These are phyloP conservation scores for Kodamaea sp. DNA, from an alignment of 1,139 yeast species.

Conservation along the genomic window DNA sequence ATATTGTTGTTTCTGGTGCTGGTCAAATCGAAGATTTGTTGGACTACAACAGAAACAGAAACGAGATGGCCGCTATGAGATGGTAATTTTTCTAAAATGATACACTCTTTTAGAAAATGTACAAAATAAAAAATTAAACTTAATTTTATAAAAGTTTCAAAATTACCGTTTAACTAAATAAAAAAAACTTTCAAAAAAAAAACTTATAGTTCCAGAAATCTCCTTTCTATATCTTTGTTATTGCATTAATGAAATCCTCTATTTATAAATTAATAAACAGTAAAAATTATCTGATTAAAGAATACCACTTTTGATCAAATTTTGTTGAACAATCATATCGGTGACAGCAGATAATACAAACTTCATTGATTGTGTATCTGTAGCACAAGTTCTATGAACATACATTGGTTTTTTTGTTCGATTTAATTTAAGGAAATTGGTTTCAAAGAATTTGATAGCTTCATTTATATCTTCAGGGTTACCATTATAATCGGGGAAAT, in stretches of 20 bases:
- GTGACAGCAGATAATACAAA: conserved; percentile 91
- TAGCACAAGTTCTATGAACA: conserved; percentile 92
- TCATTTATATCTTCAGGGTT: conserved; percentile 59
- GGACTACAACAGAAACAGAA: conserved; percentile 82
- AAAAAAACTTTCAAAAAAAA: background rate
- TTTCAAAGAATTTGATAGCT: conserved; percentile 65
- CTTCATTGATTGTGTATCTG: conserved; percentile 83
- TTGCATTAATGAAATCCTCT: too few species aligned
- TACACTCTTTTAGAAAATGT: background rate
- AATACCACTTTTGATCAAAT: conserved; percentile 78
- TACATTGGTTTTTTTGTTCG: conserved; percentile 72
- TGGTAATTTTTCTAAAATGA: conserved; percentile 29
- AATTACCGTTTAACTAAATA: background rate
- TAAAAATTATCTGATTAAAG: conserved; percentile 31
- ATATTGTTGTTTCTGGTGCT: conserved; percentile 74
- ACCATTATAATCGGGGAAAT: conserved; percentile 73
- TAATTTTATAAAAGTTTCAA: too few species aligned
- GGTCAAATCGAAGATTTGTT: conserved; percentile 81
- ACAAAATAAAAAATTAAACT: background rate
- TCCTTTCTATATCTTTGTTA: too few species aligned
- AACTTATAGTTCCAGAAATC: too few species aligned
- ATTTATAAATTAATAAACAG: too few species aligned
- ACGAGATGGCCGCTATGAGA: conserved; percentile 86
- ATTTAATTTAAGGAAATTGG: conserved; percentile 58
- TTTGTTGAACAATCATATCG: conserved; percentile 82